Evolutionary conservation across 2,329 filamentous ascomycete species (phyloP), one percentile per base, ranked within the genome.

Genomic region (Ophiostoma montium): DNA sequence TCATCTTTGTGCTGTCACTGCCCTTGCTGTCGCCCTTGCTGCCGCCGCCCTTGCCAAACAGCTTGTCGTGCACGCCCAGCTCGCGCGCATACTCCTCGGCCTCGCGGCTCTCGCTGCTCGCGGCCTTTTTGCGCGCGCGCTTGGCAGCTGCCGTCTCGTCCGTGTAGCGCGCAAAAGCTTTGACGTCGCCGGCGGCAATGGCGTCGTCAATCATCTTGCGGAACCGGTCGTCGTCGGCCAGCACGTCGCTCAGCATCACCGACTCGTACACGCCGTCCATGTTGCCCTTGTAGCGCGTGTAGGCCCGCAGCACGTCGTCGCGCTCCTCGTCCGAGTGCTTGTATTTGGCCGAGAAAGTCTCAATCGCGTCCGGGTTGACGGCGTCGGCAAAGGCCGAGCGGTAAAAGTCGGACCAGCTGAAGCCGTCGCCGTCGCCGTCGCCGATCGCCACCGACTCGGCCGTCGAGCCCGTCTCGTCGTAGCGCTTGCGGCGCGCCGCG

Each of bases 371-470:
- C 3, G 73, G 68, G 16, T 79, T 88, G 46, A 98, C 72, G 23
- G 86, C 74, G 50, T 89, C 82, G 46, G 76, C 77, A 63, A 82
- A 95, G 58, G 95, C 88, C 55, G 83, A 80, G 49, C 81, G 78
- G 70, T 94, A 98, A 70, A 88, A 98, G 44, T 85, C 82, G 48
- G 77, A 72, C 92, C 92, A 98, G 70, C 86, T 78, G 68, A 96
- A 98, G 48, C 82, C 84, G 52, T 86, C 81, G 4, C 77, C 75
- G 61, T 87, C 83, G 31, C 8, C 23, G 4, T 77, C 75, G 61
- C 86, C 83, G 31, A 5, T 8, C 8, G 82, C 75, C 19, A 94
- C 76, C 9, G 80, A 82, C 61, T 95, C 89, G 11, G 85, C 79
- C 0, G 89, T 96, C 50, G 84, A 92, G 49, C 92, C 92, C 0